A percentile compares a stretch with the other conserved stretches of the same genome.
Evolutionary conservation across 495 filamentous ascomycete species (phyloP).

Genomic region (Penicillium crystallinum): DNA sequence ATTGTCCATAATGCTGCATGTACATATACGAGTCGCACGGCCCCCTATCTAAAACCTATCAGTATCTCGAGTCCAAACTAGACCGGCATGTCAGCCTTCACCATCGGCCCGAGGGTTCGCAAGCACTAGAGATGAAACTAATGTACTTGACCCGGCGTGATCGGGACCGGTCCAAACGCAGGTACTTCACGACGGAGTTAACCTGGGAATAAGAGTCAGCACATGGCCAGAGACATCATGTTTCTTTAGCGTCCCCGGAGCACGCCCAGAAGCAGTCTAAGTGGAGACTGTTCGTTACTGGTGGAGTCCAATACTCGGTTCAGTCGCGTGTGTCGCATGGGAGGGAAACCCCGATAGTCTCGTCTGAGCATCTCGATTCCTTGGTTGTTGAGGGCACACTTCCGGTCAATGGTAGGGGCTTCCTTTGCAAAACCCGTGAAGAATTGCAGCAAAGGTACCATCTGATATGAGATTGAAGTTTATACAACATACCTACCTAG

Average conservation of each 20-base stretch:
- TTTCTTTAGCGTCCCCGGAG: conserved; percentile 1
- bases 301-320: conserved; percentile 2
- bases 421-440: too few species aligned
- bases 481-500: too few species aligned
- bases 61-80: background rate
- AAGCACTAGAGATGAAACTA: conserved; percentile 4
- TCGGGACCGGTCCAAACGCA: conserved; percentile 6
- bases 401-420: too few species aligned
- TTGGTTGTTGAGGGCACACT: too few species aligned
- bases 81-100: conserved; percentile 1
- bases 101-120: conserved; percentile 4
- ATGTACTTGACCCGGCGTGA: background rate
- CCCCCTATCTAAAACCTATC: too few species aligned
- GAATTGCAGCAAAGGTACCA: too few species aligned
- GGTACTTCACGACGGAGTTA: conserved; percentile 2
- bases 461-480: background rate
- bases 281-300: conserved; percentile 9
- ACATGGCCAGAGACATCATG: conserved; percentile 1
- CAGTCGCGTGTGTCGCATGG: too few species aligned
- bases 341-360: too few species aligned
- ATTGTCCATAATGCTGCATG: too few species aligned
- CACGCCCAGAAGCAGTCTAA: conserved; percentile 2
- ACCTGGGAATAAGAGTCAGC: background rate
- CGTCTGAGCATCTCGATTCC: too few species aligned
- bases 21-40: too few species aligned